phyloP scores from a whole-genome alignment of 2,329 filamentous ascomycete species.

The Amphichorda felina region DNA sequence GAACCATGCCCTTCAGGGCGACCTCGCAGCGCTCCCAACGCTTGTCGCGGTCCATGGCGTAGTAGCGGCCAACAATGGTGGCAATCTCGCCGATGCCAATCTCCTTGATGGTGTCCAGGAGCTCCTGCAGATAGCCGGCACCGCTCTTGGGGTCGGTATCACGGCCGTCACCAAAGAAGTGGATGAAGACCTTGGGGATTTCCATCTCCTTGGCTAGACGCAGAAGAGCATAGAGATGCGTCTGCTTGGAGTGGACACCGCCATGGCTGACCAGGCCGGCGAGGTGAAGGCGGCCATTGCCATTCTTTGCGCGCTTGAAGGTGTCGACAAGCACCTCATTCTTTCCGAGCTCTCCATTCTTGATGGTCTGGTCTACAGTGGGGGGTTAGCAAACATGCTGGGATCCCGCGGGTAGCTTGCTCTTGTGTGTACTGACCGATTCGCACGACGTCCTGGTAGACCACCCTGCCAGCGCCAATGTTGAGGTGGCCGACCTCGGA shows the following conservation, averaged over 20 bases:
- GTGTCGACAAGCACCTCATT: conserved; percentile 66
- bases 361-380: conserved; percentile 64
- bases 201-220: conserved; percentile 80
- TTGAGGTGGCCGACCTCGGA: conserved; percentile 98
- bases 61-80: conserved; percentile 92
- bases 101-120: conserved; percentile 71
- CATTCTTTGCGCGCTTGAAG: conserved; percentile 69
- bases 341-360: conserved; percentile 68
- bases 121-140: conserved; percentile 74
- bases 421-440: conserved; percentile 36
- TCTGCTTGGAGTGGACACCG: conserved; percentile 94
- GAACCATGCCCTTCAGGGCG: conserved; percentile 74
- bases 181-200: conserved; percentile 88
- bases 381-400: no score
- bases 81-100: conserved; percentile 79
- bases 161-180: conserved; percentile 97
- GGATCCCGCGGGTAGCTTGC: no score
- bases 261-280: conserved; percentile 86
- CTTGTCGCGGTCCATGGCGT: conserved; percentile 99
- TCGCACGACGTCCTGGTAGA: conserved; percentile 96
- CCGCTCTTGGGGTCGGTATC: conserved; percentile 97
- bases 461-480: conserved; percentile 92
- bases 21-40: conserved; percentile 92
- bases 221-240: conserved; percentile 79
- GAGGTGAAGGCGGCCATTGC: conserved; percentile 89